These are phyloP conservation scores for Prunus armeniaca DNA, from an alignment of 306 rosid genomes.

Conservation along the genomic window DNA sequence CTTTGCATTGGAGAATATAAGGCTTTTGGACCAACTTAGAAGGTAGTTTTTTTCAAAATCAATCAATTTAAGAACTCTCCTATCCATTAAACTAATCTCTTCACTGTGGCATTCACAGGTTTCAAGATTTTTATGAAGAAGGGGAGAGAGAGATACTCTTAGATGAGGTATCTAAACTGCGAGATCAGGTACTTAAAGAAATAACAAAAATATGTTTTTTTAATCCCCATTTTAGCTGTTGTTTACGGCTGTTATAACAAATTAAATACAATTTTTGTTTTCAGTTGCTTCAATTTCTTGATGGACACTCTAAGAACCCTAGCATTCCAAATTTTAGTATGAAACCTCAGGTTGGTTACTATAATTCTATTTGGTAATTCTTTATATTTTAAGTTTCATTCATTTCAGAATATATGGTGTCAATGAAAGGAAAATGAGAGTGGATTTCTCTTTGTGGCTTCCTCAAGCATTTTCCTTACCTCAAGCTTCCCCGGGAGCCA, in stretches of 20 bases:
- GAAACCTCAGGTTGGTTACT: constrained; percentile 60
- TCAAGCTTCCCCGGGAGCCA: background rate
- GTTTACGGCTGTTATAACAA: constrained; percentile 18
- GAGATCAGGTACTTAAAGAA: constrained; percentile 66
- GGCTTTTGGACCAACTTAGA: constrained; percentile 90
- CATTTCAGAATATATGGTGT: background rate
- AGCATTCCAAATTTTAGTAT: constrained; percentile 30
- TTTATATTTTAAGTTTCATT: constrained; percentile 14
- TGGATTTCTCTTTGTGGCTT: background rate
- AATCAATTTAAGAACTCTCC: background rate
- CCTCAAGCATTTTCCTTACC: background rate
- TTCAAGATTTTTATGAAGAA: constrained; percentile 91
- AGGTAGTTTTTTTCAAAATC: constrained; percentile 42
- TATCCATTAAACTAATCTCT: constrained; percentile 7
- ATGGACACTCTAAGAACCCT: constrained; percentile 44
- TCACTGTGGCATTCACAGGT: constrained; percentile 47
- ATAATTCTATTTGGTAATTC: constrained; percentile 4
- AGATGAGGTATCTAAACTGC: constrained; percentile 60
- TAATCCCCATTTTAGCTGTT: constrained; percentile 16
- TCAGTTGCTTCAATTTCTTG: constrained; percentile 75
- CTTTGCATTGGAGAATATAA: constrained; percentile 86
- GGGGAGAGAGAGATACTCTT: constrained; percentile 87
- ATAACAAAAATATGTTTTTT: background rate
- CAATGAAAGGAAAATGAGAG: background rate
- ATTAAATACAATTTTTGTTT: constrained; percentile 10